These are phyloP conservation scores for Dalechampia spathulata DNA, from an alignment of 441 rosid genomes.

Conservation along the genomic window DNA sequence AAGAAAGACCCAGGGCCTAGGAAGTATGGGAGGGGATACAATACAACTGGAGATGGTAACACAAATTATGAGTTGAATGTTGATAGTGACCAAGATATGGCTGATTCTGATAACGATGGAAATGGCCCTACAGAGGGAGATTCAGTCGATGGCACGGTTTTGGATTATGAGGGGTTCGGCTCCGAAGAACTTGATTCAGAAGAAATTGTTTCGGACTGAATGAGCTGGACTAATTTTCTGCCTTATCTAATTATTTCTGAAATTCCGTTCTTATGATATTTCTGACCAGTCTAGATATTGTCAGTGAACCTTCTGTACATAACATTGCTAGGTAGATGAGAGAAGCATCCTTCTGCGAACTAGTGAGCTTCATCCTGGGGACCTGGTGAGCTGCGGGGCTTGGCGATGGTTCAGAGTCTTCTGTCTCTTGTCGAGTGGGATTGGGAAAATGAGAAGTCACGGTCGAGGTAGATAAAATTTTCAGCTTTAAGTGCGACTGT, in stretches of 20 bases:
- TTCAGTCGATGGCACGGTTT: slow-evolving; percentile 33
- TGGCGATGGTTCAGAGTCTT: too few relatives aligned
- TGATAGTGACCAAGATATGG: slow-evolving; percentile 27
- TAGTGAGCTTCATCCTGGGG: neutral
- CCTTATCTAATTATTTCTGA: neutral
- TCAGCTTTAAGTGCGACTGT: too few relatives aligned
- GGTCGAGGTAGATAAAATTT: too few relatives aligned
- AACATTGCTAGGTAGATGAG: slow-evolving; percentile 4
- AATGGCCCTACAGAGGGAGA: slow-evolving; percentile 39
- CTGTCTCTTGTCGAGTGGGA: too few relatives aligned
- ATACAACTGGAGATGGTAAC: slow-evolving; percentile 21
- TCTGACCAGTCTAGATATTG: neutral
- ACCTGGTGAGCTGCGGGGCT: neutral
- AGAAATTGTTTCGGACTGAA: slow-evolving; percentile 71
- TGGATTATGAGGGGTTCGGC: slow-evolving; percentile 55
- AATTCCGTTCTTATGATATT: neutral
- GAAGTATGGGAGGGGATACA: slow-evolving; percentile 42
- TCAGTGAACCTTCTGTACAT: neutral
- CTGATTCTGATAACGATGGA: slow-evolving; percentile 27
- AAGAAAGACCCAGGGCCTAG: slow-evolving; percentile 28
- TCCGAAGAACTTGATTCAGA: slow-evolving; percentile 75
- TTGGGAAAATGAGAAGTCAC: too few relatives aligned
- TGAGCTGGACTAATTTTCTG: neutral
- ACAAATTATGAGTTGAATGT: slow-evolving; percentile 34
- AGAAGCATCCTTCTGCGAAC: neutral